Evolutionary conservation across 208 protist species (phyloP).

Genomic region (Crithidia expoeki): DNA sequence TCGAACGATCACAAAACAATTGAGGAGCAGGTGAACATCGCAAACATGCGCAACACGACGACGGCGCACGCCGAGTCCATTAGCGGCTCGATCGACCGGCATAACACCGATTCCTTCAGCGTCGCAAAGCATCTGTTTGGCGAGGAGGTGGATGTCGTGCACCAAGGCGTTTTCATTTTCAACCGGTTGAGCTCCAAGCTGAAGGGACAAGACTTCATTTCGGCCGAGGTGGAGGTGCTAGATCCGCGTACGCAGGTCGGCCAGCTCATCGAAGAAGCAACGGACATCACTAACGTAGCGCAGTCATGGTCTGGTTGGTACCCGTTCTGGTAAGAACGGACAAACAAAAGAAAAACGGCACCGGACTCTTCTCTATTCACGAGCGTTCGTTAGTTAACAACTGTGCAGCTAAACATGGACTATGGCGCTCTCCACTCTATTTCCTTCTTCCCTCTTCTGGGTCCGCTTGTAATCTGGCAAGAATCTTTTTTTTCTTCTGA

Average conservation of each 20-base stretch:
- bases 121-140: slow-evolving; percentile 53
- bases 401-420: too few species aligned
- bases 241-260: slow-evolving; percentile 81
- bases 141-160: slow-evolving; percentile 78
- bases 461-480: too few species aligned
- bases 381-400: too few species aligned
- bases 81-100: slow-evolving; percentile 28
- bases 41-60: slow-evolving; percentile 35
- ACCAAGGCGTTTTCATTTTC: slow-evolving; percentile 85
- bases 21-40: slow-evolving; percentile 69
- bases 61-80: slow-evolving; percentile 38
- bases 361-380: too few species aligned
- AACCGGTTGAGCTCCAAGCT: slow-evolving; percentile 85
- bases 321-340: slow-evolving; percentile 85
- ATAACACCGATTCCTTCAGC: slow-evolving; percentile 29
- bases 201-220: slow-evolving; percentile 77
- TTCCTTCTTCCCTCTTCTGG: too few species aligned
- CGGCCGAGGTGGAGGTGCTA: slow-evolving; percentile 37
- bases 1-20: slow-evolving; percentile 78
- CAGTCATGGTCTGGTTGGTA: slow-evolving; percentile 93
- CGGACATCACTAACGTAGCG: slow-evolving; percentile 83
- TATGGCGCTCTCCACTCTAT: too few species aligned
- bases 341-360: too few species aligned
- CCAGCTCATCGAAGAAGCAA: slow-evolving; percentile 85
- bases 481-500: too few species aligned